phyloP scores from a whole-genome alignment of 2,329 filamentous ascomycete species.

The Dactylella cylindrospora region DNA sequence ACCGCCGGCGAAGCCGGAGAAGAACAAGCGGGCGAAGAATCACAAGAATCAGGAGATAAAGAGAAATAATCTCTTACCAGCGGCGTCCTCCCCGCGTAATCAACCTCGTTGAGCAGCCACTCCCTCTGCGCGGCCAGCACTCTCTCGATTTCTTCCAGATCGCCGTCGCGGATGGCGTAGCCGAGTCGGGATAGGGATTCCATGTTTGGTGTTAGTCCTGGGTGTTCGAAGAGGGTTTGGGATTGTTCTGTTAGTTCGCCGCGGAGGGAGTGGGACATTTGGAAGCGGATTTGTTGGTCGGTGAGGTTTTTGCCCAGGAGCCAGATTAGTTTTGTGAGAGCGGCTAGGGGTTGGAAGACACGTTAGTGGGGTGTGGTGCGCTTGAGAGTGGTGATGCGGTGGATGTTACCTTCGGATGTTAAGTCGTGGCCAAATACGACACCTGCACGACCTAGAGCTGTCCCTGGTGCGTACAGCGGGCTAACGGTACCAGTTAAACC shows the following conservation, averaged over 20 bases:
- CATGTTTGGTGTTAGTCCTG: constrained; percentile 61
- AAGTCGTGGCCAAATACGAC: constrained; percentile 88
- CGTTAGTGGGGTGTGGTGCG: background rate
- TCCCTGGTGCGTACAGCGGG: constrained; percentile 74
- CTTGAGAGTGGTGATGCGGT: background rate
- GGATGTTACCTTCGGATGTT: constrained; percentile 66
- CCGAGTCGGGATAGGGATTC: constrained; percentile 74
- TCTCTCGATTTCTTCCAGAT: constrained; percentile 56
- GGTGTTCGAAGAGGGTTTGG: constrained; percentile 74
- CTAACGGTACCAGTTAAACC: constrained; percentile 69
- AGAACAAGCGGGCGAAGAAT: constrained; percentile 6
- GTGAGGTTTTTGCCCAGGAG: constrained; percentile 69
- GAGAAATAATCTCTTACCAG: constrained; percentile 47
- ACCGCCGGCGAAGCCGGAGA: constrained; percentile 5
- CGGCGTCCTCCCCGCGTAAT: constrained; percentile 53
- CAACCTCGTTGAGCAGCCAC: constrained; percentile 50
- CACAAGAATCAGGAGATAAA: constrained; percentile 26
- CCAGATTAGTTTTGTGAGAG: constrained; percentile 86
- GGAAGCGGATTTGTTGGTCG: constrained; percentile 65
- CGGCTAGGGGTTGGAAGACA: constrained; percentile 57
- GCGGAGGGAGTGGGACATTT: constrained; percentile 73
- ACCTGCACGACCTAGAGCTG: constrained; percentile 75
- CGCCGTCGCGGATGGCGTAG: constrained; percentile 74
- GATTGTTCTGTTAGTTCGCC: constrained; percentile 82
- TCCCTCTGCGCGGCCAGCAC: constrained; percentile 49